Evolutionary conservation across 2,329 filamentous ascomycete species (phyloP), one percentile per base, ranked within the genome.

Genomic region (Colletotrichum graminicola): DNA sequence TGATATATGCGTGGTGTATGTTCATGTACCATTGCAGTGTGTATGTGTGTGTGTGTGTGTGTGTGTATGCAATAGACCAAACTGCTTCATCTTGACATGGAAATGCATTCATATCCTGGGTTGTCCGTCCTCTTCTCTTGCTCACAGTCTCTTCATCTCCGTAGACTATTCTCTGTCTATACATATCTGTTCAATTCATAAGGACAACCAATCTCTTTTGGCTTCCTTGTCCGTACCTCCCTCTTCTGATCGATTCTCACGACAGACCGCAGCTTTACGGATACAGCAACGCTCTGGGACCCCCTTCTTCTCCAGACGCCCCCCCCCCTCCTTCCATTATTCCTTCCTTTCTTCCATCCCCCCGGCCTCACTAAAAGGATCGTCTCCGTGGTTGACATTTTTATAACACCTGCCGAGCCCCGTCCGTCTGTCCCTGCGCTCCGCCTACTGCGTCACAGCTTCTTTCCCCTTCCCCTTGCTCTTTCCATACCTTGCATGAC

Each of bases 341-440:
- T 59, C 36, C 39, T n/a, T 59, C 26, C 56, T 32, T 45, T 45
- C 59, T 61, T 70, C 55, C 49, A 26, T 60, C 41, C 65, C 65
- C 68, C 68, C 65, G 65, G 69, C 65, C 69, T 69, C 65, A 68
- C 69, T 72, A 72, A 69, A 69, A 51, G 45, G 69, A 72, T 72
- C 69, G 65, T 64, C 65, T 69, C 69, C 69, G 65, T 59, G 68
- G 65, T 72, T 71, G 68, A 71, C 68, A 71, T 64, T 71, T 71
- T 69, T 72, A 72, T 68, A 72, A 72, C 47, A 72, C 69, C 69
- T 72, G 68, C 65, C 68, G 68, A 71, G 64, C 68, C 65, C 68
- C 68, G 65, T 68, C 68, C 41, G 56, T 57, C 64, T 45, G 68
- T 71, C 68, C 68, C 59, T 71, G 65, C 65, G 51, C 59, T 71